A percentile compares a stretch with the other conserved stretches of the same genome.
These are phyloP conservation scores for Podaxis sp. DNA, from an alignment of 768 basidiomycete species.

Conservation along the genomic window DNA sequence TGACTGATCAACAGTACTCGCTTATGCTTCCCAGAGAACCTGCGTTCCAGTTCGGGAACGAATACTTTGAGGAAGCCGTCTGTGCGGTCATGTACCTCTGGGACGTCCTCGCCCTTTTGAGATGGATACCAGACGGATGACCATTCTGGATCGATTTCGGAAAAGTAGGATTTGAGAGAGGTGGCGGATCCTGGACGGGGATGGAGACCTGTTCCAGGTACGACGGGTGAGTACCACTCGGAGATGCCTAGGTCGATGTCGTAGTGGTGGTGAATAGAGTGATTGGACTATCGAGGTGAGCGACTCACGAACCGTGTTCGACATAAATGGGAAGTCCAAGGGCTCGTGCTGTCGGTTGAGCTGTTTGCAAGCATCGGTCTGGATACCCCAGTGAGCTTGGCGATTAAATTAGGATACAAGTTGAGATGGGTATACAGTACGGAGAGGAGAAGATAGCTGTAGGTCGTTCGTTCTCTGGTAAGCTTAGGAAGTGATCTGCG, in stretches of 20 bases:
- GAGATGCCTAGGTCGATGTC: constrained; percentile 43
- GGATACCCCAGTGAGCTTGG: background rate
- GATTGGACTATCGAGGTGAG: background rate
- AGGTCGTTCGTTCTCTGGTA: constrained; percentile 64
- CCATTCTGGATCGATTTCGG: constrained; percentile 63
- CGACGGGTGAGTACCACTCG: constrained; percentile 78
- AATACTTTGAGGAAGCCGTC: constrained; percentile 49
- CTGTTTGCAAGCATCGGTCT: constrained; percentile 89
- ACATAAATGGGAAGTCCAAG: constrained; percentile 68
- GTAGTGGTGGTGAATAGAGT: too few species aligned
- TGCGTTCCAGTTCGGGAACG: constrained; percentile 43
- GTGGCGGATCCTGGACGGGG: constrained; percentile 63
- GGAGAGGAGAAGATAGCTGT: constrained; percentile 83
- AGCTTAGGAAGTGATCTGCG: constrained; percentile 54
- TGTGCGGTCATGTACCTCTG: constrained; percentile 56
- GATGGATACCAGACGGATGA: constrained; percentile 62
- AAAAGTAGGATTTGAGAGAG: constrained; percentile 49
- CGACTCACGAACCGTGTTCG: constrained; percentile 59
- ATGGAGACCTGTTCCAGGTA: constrained; percentile 64
- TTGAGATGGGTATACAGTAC: constrained; percentile 51
- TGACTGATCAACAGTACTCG: constrained; percentile 65
- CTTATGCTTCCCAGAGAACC: constrained; percentile 37
- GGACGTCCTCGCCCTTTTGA: constrained; percentile 68
- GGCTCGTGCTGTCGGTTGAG: constrained; percentile 56
- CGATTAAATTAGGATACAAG: background rate